Conservation (phyloP, 2,329 filamentous ascomycete species). For the Ophiostoma sp. region DNA sequence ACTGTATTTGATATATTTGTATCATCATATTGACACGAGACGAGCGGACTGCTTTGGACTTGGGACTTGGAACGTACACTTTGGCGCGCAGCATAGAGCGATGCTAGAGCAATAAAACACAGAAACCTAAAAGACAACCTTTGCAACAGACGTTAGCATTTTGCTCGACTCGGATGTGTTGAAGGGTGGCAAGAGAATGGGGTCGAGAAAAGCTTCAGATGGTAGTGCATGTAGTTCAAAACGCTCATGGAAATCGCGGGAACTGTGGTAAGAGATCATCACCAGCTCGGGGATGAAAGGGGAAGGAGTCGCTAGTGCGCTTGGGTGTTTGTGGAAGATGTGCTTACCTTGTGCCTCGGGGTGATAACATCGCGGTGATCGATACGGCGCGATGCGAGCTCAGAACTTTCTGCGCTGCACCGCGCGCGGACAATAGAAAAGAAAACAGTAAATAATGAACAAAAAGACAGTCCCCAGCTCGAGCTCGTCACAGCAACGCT, state of each 20-base stretch:
- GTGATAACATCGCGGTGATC: not conserved
- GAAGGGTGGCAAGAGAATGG: not conserved
- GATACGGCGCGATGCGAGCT: not conserved
- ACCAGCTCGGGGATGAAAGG: slow-evolving; percentile 33
- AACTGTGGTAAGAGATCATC: slow-evolving; percentile 58
- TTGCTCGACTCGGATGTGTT: not conserved
- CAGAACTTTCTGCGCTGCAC: slow-evolving; percentile 2
- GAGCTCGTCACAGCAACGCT: not conserved
- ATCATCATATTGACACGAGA: slow-evolving; percentile 56
- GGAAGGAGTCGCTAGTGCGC: not conserved
- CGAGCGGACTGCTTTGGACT: not conserved
- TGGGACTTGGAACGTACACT: slow-evolving; percentile 16
- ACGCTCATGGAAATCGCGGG: slow-evolving; percentile 56
- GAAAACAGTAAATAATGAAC: not conserved
- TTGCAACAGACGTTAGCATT: slow-evolving; percentile 21
- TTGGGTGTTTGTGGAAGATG: not conserved
- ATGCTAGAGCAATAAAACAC: not conserved
- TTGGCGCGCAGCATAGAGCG: not conserved
- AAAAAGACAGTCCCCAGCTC: not conserved
- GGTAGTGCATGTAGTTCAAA: slow-evolving; percentile 69
- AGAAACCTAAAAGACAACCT: not conserved
- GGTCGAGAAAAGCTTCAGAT: slow-evolving; percentile 52
- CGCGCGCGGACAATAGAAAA: not conserved
- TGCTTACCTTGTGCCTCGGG: slow-evolving; percentile 17
- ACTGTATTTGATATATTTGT: slow-evolving; percentile 55